Conservation (phyloP, 768 basidiomycete genomes). For the Mrakia frigida region DNA sequence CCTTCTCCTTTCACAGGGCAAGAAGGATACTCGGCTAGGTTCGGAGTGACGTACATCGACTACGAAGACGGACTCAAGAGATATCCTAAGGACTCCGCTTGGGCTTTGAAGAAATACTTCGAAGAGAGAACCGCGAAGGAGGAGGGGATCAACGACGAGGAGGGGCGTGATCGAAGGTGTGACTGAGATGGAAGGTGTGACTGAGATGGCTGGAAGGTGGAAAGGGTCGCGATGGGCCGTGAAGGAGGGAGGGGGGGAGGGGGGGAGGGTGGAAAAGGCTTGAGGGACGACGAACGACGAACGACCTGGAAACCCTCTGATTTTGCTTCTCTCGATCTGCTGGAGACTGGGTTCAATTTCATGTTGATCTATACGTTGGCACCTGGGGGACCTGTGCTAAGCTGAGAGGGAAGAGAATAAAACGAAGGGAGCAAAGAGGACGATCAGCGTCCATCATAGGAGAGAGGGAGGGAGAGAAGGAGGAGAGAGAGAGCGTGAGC, state of each 20-base stretch:
- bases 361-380: neutral
- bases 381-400: neutral
- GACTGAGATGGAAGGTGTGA: no score
- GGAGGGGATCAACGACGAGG: no score
- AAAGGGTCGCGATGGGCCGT: no score
- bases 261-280: no score
- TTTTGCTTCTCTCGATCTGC: no score
- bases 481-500: neutral
- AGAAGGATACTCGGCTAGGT: conserved; percentile 64
- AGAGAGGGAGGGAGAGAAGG: neutral
- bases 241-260: no score
- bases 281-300: no score
- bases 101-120: neutral
- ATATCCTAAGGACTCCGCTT: conserved; percentile 59
- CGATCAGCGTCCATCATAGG: neutral
- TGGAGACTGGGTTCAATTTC: no score
- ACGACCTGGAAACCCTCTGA: no score
- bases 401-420: neutral
- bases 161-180: no score
- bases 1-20: neutral
- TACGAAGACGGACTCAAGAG: conserved; percentile 59
- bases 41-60: conserved; percentile 67
- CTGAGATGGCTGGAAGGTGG: no score
- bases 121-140: neutral
- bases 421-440: no score